Base-by-base conservation (phyloP, 257 asterid species). In the Przewalskia tangutica region DNA sequence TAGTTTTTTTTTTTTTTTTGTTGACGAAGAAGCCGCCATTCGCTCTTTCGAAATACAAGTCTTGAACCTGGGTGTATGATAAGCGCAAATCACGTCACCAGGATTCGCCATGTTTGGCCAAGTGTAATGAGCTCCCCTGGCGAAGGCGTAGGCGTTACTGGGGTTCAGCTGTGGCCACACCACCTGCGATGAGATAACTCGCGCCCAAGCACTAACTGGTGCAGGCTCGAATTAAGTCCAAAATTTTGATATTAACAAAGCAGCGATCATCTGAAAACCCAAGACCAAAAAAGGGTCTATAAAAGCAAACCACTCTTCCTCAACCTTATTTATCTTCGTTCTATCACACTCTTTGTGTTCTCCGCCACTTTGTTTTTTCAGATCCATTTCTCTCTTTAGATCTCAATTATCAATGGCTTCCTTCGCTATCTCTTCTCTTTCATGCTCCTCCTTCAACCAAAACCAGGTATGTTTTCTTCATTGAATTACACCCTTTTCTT, bases 381-480 rank as follows among this genome's bases (percentile, higher is more conserved):
- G 92, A 87, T 85, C 91, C 85, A 11, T 63, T 84, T 38, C 2
- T 46, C 32, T 12, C 20, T 55, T 77, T 64, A 77, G 87, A 82
- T 82, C 86, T 81, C 75, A 51, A 83, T 80, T 87, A 50, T 59
- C 80, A 77, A 79, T 94, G 98, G 97, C 97, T 55, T 84, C 89
- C 83, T 82, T 88, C 79, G 82, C 92, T 81, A 53, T 73, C 79
- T 73, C 79, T 32, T 81, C 91, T 59, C 50, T 87, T 67, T 85
- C 98, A 20, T 82, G 88, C 93, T 86, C 94, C n/a, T 70, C 94
- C 16, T 70, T 89, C 82, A 92, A 87, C 87, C 92, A 80, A 54
- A 89, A 77, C 36, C 92, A 91, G 97, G 98, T 92, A 68, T 71
- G 3, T 85, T 71, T 76, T 82, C 75, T 27, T 27, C 32, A 27